Base-by-base conservation (phyloP, 176 grass and related monocot species). In the Chloris gayana region DNA sequence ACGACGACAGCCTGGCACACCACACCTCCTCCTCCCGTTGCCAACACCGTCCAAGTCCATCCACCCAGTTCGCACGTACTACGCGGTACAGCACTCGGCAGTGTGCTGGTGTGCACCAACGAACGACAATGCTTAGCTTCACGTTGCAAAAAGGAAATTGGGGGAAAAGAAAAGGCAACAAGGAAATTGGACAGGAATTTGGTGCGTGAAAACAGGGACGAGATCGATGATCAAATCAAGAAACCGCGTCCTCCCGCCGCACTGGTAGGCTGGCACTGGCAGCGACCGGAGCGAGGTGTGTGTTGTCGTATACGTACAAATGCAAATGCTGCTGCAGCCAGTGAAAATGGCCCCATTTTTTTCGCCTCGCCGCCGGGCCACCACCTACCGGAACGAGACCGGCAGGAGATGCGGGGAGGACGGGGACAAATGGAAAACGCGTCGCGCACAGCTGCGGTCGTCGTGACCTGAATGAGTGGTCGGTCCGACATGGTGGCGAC, bases 341-440 rank as follows among this genome's bases (percentile, higher is more conserved):
- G 35, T 6, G 19, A 69, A 29, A 27, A 0, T n/a, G n/a, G 35
- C 24, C 49, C 54, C 13, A 5, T 26, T 24, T 74, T 75, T 35
- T 46, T 18, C 47, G 47, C 70, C 70, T 35, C 34, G 35, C 35
- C 35, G 35, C 35, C 35, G 35, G 35, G 35, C 21, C 45, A 18
- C 47, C 49, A 74, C 71, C 47, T 1, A 57, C 72, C 61, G 26
- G 60, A 30, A 15, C 61, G 61, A 7, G 29, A 63, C 26, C 26
- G 26, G 60, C 60, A 63, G 60, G 26, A 63, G 26, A 33, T 14
- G 75, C 29, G 63, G 22, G 41, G 61, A 9, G 19, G 5, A 32
- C 62, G 30, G 33, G 11, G 78, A 59, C 78, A 59, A 32, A 32
- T 34, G 3, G 50, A 80, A 80, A 70, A n/a, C 78, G 78, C 78